Conservation (phyloP, 1,139 yeast genomes). For the Lizanozyma gosingica region DNA sequence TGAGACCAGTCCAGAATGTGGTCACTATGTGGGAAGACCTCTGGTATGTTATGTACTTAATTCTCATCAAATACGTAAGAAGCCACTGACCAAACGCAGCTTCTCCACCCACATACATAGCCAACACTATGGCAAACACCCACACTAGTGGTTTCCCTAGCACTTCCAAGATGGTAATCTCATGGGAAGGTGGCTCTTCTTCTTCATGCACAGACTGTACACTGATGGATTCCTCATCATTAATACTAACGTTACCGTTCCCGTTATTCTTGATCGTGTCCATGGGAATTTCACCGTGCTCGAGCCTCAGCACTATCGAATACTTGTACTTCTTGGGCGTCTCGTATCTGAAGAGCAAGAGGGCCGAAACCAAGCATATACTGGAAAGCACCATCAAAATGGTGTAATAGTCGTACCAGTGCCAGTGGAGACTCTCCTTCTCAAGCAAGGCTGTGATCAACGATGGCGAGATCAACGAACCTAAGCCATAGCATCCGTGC, state of each 20-base stretch:
- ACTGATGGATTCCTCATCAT: conserved; percentile 4
- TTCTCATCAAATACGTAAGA: conserved; percentile 45
- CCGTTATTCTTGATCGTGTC: conserved; percentile 7
- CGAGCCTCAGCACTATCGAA: conserved; percentile 10
- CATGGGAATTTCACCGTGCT: conserved; percentile 7
- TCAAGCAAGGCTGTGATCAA: conserved; percentile 35
- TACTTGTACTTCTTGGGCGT: conserved; percentile 47
- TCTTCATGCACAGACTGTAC: conserved; percentile 12
- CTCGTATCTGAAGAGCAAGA: conserved; percentile 38
- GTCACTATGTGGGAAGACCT: conserved; percentile 53
- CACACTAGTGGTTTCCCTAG: conserved; percentile 36
- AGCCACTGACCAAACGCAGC: conserved; percentile 66
- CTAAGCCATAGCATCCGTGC: conserved; percentile 64
- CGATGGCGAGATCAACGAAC: conserved; percentile 60
- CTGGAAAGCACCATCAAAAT: conserved; percentile 22
- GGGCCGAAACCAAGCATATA: conserved; percentile 13
- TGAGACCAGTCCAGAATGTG: conserved; percentile 57
- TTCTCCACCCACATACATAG: conserved; percentile 60
- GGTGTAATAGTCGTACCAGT: conserved; percentile 41
- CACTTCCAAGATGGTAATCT: conserved; percentile 19
- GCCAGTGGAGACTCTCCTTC: conserved; percentile 25
- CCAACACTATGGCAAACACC: conserved; percentile 41
- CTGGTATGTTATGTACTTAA: conserved; percentile 36
- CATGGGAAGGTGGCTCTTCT: conserved; percentile 11
- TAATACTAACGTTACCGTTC: conserved; percentile 4